Base-by-base conservation (phyloP, 1,284 basidiomycete species). In the Hemileia vastatrix region DNA sequence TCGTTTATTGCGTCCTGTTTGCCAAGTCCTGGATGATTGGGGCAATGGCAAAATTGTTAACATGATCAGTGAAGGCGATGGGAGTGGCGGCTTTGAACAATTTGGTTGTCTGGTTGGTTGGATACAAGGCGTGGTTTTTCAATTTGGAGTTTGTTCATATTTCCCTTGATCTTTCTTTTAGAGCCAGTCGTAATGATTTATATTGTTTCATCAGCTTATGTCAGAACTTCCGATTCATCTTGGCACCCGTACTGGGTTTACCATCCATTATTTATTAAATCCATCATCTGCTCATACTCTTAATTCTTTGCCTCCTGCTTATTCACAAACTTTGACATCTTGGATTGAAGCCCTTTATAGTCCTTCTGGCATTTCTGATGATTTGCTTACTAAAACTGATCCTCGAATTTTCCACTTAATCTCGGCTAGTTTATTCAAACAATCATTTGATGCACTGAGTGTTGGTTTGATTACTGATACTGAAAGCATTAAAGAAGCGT, bases 311-410 rank as follows among this genome's bases (percentile, higher is more conserved):
- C 59, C 59, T 11, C 23, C 52, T 44, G 49, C 24, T 8, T 52
- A 61, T 40, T 6, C 18, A 19, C 32, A 36, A 27, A 54, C 52
- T 13, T 19, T 61, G 18, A n/a, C 51, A 4, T 54, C 52, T 44
- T 61, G 59, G 59, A 54, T 61, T 21, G 59, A 54, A 13, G 59
- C 59, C 13, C 19, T 61, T 6, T 61, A 61, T 52, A 52, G 59
- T 23, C 54, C 59, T 18, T 61, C 59, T 5, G 59, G 59, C 6
- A 61, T 61, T 21, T 52, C 59, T 1, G 59, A 61, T 24, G 59
- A 54, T 48, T 21, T 61, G 13, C 51, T 61, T 13, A 49, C 49
- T 23, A 48, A 54, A 11, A 61, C 59, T 2, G 59, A 61, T 36
- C 59, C 59, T 4, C 15, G 59, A 15, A 61, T 61, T 18, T 61